Conservation (phyloP, 2,329 filamentous ascomycete genomes). For the Aspergillus sojae region DNA sequence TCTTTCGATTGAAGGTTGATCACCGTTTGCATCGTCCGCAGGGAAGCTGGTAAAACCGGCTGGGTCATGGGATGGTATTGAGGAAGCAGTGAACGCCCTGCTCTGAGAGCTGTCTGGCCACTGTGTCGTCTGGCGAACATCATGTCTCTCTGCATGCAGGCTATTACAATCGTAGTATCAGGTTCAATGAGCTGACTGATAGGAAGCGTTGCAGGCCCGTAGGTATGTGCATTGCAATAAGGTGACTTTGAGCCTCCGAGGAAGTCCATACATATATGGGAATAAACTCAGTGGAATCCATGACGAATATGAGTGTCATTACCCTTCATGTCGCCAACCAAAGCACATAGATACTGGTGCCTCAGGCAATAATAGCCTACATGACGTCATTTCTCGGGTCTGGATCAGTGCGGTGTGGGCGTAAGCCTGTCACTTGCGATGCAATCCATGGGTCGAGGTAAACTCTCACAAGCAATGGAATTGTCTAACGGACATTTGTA, state of each 20-base stretch:
- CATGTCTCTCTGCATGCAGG: not conserved
- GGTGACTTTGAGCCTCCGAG: not conserved
- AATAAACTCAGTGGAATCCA: not conserved
- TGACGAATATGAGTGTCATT: slow-evolving; percentile 3
- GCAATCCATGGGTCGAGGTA: not conserved
- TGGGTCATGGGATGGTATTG: not conserved
- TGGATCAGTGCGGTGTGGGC: not conserved
- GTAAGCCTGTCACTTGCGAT: not conserved
- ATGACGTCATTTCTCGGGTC: not conserved
- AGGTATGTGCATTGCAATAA: not conserved
- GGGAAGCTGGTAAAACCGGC: not conserved
- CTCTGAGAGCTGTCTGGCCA: not conserved
- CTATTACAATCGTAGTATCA: not conserved
- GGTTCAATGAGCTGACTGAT: not conserved
- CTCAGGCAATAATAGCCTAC: not conserved
- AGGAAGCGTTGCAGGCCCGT: not conserved
- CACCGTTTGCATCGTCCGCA: not conserved
- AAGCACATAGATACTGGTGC: not conserved
- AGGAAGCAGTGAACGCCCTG: not conserved
- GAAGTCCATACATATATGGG: not conserved
- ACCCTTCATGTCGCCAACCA: not conserved
- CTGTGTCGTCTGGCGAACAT: not conserved
- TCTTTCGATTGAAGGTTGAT: not conserved
- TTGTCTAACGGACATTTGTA: not conserved
- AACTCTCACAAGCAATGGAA: not conserved